Evolutionary conservation across 805 yeast species (phyloP), one percentile per base, ranked within the genome.

Genomic region (Wickerhamomyces kurtzmanii): DNA sequence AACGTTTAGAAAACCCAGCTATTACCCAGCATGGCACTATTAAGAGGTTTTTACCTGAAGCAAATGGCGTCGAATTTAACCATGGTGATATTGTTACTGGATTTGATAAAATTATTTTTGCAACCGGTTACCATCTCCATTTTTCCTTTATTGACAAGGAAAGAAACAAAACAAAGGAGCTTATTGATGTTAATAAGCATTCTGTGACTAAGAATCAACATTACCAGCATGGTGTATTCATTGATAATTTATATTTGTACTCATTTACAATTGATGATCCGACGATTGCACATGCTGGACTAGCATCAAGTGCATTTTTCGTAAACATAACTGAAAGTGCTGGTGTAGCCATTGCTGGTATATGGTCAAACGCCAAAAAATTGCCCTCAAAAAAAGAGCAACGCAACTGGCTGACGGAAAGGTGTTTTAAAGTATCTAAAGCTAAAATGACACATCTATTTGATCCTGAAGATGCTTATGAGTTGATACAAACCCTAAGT

Each of bases 111-210:
- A 41, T 60, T n/a, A 31, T 60, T 12, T 50, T 57, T 20, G 47
- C 63, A 12, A 60, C 67, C 5, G 67, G 67, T 2, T 60, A 56
- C 33, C 65, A 59, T 36, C 46, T 42, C 32, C 55, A 56, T 32
- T 57, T 36, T 37, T 62, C 62, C 17, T 58, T 56, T 31, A 31
- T 43, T 13, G 43, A 49, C 24, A 20, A 38, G 21, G n/a, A 24
- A n/a, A n/a, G n/a, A n/a, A 4, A 8, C 4, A 12, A 42, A 9
- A 39, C 40, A 13, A 23, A 41, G 25, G 23, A 31, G 38, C n/a
- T n/a, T n/a, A n/a, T n/a, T n/a, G n/a, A n/a, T n/a, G n/a, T n/a
- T n/a, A 8, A 29, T 30, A 5, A 34, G 39, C 23, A 50, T 50
- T 4, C 35, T 44, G 34, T 12, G 28, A 34, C 3, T 12, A 31